Percentiles rank a stretch among this genome's conserved stretches.
phyloP scores from a whole-genome alignment of 768 basidiomycete species.

The Mycena galericulata region DNA sequence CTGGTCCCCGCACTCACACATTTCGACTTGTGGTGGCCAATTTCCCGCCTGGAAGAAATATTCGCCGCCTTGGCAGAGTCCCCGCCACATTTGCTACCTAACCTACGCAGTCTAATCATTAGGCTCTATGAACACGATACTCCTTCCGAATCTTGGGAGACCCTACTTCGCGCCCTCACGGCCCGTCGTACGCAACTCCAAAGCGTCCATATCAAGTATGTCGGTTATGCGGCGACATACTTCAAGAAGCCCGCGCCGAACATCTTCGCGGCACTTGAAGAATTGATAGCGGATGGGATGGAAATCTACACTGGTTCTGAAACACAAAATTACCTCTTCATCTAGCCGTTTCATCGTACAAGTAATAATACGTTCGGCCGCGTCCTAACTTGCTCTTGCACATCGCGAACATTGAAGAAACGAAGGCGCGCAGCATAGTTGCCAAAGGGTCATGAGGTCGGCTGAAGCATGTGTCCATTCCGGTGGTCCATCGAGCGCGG shows the following conservation, averaged over 20 bases:
- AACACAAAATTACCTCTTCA: not conserved
- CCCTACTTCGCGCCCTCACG: not conserved
- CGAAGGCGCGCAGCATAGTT: no score
- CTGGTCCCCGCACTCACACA: not conserved
- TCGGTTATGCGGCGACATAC: not conserved
- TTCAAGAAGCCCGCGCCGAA: not conserved
- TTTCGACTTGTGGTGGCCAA: not conserved
- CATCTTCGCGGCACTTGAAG: not conserved
- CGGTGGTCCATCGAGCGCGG: no score
- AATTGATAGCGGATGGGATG: constrained; percentile 2
- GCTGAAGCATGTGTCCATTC: no score
- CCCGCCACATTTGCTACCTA: not conserved
- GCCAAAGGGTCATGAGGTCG: no score
- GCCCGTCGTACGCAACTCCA: not conserved
- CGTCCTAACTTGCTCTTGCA: no score
- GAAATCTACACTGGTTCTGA: not conserved
- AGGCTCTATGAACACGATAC: no score
- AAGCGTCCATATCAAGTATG: not conserved
- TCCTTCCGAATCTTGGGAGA: not conserved
- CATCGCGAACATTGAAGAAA: no score
- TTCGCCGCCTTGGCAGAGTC: not conserved
- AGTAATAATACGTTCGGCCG: no score
- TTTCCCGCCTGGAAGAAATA: not conserved
- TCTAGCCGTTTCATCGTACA: no score
- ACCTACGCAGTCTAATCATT: not conserved